Evolutionary conservation across 2,329 filamentous ascomycete species (phyloP), one percentile per base, ranked within the genome.

Genomic region (Aquanectria penicillioides): DNA sequence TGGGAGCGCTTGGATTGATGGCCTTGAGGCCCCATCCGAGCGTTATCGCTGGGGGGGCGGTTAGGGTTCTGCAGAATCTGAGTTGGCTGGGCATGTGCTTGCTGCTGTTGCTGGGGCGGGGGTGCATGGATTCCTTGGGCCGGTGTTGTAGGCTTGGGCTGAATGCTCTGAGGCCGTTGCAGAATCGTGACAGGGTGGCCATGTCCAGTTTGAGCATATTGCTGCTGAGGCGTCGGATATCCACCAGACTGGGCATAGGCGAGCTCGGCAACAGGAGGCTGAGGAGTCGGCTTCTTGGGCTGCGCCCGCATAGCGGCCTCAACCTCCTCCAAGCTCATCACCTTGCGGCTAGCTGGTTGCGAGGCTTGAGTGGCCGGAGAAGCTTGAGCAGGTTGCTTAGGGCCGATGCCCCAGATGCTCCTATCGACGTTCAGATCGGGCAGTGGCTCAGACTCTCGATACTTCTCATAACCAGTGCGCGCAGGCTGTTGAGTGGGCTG

Each of bases 261-360:
- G 61, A 76, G 64, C 7, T 75, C 67, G 13, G 64, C 61, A 34
- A 60, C 46, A 31, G 64, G 66, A 20, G 68, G 65, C n/a, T 68
- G 72, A 54, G 78, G 73, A 10, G 77, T 69, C 10, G 80, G 77
- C 61, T 83, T 83, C 68, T 86, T 84, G 26, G 86, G 78, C 66
- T 94, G 89, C 28, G 86, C 83, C 59, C 91, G 87, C 89, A 99
- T 94, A 64, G 93, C 89, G 51, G 94, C 94, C 78, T 99, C 95
- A 17, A 99, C 94, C 79, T 99, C 95, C 74, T 98, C 95, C 71
- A 99, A 77, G 70, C 93, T 98, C 90, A 99, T 89, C 78, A 97
- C 89, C 80, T 94, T 97, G 70, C 88, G 88, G 36, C 83, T 73
- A 15, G 73, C 64, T 28, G 74, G 64, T 28, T 70, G 69, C 40